These are phyloP conservation scores for Graphilbum sp. DNA, from an alignment of 2,329 filamentous ascomycete species.

Conservation along the genomic window DNA sequence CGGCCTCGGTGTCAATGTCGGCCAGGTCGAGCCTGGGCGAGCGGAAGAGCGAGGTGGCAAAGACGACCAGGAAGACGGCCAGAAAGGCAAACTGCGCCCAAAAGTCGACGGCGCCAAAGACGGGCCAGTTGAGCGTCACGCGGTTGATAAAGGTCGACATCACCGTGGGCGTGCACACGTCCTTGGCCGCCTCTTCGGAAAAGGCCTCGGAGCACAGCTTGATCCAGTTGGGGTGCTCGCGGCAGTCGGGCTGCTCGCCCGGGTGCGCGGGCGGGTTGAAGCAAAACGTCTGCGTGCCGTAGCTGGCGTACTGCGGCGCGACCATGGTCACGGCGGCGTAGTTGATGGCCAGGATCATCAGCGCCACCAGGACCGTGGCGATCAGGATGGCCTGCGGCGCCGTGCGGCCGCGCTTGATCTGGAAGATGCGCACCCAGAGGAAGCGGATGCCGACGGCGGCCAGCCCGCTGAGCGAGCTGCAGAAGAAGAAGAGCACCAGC, in stretches of 20 bases:
- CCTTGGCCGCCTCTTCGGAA: slow-evolving; percentile 51
- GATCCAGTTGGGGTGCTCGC: slow-evolving; percentile 52
- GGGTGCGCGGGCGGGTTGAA: slow-evolving; percentile 47
- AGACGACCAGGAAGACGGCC: slow-evolving; percentile 65
- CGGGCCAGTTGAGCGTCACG: slow-evolving; percentile 83
- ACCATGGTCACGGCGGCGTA: slow-evolving; percentile 85
- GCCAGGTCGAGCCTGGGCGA: slow-evolving; percentile 61
- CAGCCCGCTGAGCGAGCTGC: slow-evolving; percentile 72
- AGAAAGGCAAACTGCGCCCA: slow-evolving; percentile 94
- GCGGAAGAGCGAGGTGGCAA: slow-evolving; percentile 63
- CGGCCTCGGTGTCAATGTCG: slow-evolving; percentile 74
- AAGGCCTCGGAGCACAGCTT: slow-evolving; percentile 67
- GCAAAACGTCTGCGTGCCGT: slow-evolving; percentile 89
- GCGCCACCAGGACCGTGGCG: slow-evolving; percentile 75
- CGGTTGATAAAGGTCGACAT: slow-evolving; percentile 89
- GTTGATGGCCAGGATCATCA: slow-evolving; percentile 83
- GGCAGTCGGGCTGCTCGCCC: slow-evolving; percentile 60
- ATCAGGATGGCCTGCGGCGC: slow-evolving; percentile 83
- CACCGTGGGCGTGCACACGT: slow-evolving; percentile 80
- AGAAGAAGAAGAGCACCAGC: slow-evolving; percentile 75
- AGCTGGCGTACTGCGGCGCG: slow-evolving; percentile 90
- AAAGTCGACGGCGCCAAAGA: slow-evolving; percentile 85
- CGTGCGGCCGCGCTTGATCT: slow-evolving; percentile 75
- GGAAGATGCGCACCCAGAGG: slow-evolving; percentile 87
- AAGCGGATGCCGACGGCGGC: slow-evolving; percentile 84